Conservation (phyloP, 345 rosid genomes). For the Linum lewisii region DNA sequence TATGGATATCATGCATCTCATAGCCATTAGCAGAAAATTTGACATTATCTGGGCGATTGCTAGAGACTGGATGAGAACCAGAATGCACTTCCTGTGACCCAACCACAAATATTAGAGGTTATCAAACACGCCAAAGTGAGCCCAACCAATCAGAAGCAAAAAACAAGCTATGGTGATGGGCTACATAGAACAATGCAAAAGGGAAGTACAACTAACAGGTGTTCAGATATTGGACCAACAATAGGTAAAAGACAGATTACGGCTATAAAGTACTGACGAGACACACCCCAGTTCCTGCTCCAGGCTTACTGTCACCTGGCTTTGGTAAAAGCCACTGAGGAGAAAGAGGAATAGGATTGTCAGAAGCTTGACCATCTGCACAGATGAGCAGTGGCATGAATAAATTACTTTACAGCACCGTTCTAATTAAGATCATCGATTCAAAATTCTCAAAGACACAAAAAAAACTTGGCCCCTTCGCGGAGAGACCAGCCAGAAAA, state of each 20-base stretch:
- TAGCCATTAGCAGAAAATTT: conserved; percentile 50
- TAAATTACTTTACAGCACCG: background rate
- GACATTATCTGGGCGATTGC: conserved; percentile 28
- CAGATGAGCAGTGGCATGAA: conserved; percentile 12
- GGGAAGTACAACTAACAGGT: background rate
- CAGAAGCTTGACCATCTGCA: conserved; percentile 78
- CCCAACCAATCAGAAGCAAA: background rate
- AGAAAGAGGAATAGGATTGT: conserved; percentile 77
- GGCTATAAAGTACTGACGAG: background rate
- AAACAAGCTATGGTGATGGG: background rate
- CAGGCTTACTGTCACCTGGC: conserved; percentile 72
- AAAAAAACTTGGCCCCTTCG: no score
- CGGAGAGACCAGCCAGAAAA: no score
- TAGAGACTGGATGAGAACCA: conserved; percentile 27
- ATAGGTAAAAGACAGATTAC: background rate
- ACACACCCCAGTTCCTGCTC: conserved; percentile 66
- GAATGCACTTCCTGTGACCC: conserved; percentile 45
- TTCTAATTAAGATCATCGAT: background rate
- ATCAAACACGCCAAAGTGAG: background rate
- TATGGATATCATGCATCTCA: conserved; percentile 46
- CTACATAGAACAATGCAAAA: background rate
- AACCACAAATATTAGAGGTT: background rate
- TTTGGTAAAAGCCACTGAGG: conserved; percentile 98
- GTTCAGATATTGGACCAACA: background rate
- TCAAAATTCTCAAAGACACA: no score